Evolutionary conservation across 305 asterid genomes (phyloP).

Genomic region (Solanum hybrid): DNA sequence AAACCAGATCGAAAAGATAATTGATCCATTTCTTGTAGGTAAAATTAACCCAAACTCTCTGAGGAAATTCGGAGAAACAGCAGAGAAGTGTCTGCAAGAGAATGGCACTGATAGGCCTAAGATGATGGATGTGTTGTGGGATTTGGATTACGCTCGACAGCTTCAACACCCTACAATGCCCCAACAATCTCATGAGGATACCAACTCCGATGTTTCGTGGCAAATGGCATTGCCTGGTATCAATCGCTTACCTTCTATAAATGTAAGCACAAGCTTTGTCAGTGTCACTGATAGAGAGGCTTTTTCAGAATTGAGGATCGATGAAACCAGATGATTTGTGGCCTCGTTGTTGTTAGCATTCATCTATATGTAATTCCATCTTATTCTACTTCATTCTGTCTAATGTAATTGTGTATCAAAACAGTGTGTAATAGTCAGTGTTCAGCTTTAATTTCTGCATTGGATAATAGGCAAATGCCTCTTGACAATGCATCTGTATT

Average conservation of each 20-base stretch:
- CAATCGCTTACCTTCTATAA: slow-evolving; percentile 25
- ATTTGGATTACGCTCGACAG: slow-evolving; percentile 31
- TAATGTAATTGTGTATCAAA: background rate
- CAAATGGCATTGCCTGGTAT: slow-evolving; percentile 20
- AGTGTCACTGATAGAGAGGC: slow-evolving; percentile 16
- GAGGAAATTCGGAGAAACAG: slow-evolving; percentile 37
- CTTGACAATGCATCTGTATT: background rate
- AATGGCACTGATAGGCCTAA: slow-evolving; percentile 36
- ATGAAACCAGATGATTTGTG: slow-evolving; percentile 26
- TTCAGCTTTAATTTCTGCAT: background rate
- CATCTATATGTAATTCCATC: background rate
- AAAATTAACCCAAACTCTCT: slow-evolving; percentile 31
- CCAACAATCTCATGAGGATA: slow-evolving; percentile 24
- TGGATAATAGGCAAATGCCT: background rate
- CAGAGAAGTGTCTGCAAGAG: slow-evolving; percentile 39
- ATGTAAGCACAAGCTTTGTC: background rate
- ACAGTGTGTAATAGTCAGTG: background rate
- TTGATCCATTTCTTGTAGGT: slow-evolving; percentile 43
- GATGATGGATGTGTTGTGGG: slow-evolving; percentile 54
- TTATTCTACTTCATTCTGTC: background rate
- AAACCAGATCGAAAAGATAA: slow-evolving; percentile 24
- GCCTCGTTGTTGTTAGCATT: background rate
- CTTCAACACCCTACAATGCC: slow-evolving; percentile 22
- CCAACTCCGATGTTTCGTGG: slow-evolving; percentile 27
- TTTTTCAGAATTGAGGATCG: slow-evolving; percentile 27